Percentiles rank a stretch among this genome's conserved stretches.
These are phyloP conservation scores for Pseudoneurospora amorphoporcata DNA, from an alignment of 495 filamentous ascomycete genomes.

Conservation along the genomic window DNA sequence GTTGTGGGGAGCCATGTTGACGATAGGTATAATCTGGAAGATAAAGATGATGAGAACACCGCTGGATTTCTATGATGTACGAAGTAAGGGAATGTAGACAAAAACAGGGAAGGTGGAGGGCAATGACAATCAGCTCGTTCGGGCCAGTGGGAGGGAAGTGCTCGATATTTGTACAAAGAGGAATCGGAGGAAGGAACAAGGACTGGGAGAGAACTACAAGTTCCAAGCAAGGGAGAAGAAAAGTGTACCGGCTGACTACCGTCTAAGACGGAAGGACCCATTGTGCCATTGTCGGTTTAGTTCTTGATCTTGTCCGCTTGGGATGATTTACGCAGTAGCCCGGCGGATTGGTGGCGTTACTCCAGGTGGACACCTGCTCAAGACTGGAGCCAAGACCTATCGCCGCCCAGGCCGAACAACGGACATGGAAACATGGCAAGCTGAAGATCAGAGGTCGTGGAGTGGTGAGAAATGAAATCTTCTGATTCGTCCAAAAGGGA, in stretches of 20 bases:
- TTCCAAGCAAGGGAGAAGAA: background rate
- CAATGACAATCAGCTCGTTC: background rate
- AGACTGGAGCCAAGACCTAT: slow-evolving; percentile 4
- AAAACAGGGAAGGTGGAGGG: background rate
- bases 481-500: slow-evolving; percentile 11
- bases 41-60: background rate
- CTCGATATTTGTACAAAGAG: slow-evolving; percentile 24
- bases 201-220: background rate
- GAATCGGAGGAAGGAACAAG: background rate
- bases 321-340: slow-evolving; percentile 5
- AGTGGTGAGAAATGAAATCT: slow-evolving; percentile 1
- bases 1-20: slow-evolving; percentile 40
- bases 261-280: slow-evolving; percentile 3
- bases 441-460: slow-evolving; percentile 5
- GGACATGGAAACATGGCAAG: slow-evolving; percentile 9
- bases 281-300: slow-evolving; percentile 10
- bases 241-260: background rate
- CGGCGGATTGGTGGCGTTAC: slow-evolving; percentile 14
- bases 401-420: slow-evolving; percentile 14
- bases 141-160: slow-evolving; percentile 5
- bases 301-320: slow-evolving; percentile 1
- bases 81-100: background rate
- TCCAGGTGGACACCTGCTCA: slow-evolving; percentile 5
- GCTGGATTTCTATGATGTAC: background rate
- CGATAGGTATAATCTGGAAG: background rate